Base-by-base conservation (phyloP, 192 early-diverging fungal genomes). In the Paraglomus occultum region DNA sequence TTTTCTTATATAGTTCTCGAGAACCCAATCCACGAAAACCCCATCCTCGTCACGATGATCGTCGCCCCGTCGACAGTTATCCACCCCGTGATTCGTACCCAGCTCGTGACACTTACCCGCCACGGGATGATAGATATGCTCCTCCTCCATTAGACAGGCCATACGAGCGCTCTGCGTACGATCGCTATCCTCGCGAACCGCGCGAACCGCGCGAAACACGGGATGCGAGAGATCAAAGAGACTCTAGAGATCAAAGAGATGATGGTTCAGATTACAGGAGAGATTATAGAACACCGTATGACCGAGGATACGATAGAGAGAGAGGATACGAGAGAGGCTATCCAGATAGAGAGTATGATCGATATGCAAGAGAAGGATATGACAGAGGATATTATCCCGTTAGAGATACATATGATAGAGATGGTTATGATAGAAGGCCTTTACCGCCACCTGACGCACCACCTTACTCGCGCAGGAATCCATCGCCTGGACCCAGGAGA, bases 151-250 rank as follows among this genome's bases (percentile, higher is more conserved):
- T 31, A 31, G 31, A 31, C 31, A 31, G 31, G 31, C 64, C 46
- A 52, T 23, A 39, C 17, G 64, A 66, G 43, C 64, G 50, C 52
- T 15, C 49, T 12, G 47, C 39, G 17, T 50, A 66, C 52, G 49
- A 52, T 52, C 64, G 64, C 17, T 66, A 66, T 66, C 49, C 49
- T 51, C 50, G 64, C 50, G 64, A 66, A 31, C 64, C 64, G n/a
- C 44, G 45, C 17, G 64, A 66, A 5, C 0, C 52, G 8, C 49
- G 52, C 42, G 50, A 66, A 11, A 66, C 49, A 66, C 50, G 64
- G 52, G 64, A 66, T 18, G 50, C 38, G 50, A 48, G 64, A 40
- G 49, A 50, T 11, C 15, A 48, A 9, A 52, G 52, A 52, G 64
- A 66, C 38, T 52, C 49, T 43, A 66, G 64, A 66, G 64, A 66